Conservation (phyloP, 768 basidiomycete species). For the Myochromella boudieri region DNA sequence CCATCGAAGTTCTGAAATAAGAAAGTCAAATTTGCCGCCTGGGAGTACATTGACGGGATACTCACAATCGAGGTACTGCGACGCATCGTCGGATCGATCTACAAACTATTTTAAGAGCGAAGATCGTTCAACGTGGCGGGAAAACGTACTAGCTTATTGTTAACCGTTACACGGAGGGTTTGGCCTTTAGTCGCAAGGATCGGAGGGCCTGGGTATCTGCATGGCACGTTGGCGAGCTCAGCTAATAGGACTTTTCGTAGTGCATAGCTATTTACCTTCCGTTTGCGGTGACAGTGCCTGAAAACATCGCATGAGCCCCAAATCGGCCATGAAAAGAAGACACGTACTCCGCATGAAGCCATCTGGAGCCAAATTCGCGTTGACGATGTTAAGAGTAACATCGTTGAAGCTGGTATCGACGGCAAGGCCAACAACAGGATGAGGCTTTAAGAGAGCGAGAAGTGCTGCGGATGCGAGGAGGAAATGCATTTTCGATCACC, state of each 20-base stretch:
- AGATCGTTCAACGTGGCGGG: background rate
- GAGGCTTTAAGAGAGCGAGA: conserved; percentile 17
- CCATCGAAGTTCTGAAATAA: conserved; percentile 25
- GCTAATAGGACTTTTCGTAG: background rate
- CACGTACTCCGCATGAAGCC: conserved; percentile 32
- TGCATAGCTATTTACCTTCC: conserved; percentile 17
- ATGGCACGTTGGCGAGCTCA: background rate
- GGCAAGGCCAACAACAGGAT: conserved; percentile 7
- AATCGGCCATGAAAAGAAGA: background rate
- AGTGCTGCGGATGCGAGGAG: conserved; percentile 17
- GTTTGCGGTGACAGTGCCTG: conserved; percentile 23
- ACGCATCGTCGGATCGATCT: conserved; percentile 31
- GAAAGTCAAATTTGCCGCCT: background rate
- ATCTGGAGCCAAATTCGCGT: conserved; percentile 42
- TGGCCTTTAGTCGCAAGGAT: conserved; percentile 44
- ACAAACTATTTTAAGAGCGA: background rate
- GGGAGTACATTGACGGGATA: background rate
- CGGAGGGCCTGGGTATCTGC: conserved; percentile 44
- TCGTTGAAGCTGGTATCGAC: conserved; percentile 12
- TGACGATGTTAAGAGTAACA: conserved; percentile 35
- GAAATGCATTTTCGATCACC: conserved; percentile 20
- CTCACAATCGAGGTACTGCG: conserved; percentile 28
- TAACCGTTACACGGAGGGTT: conserved; percentile 41
- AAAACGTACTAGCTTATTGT: conserved; percentile 37
- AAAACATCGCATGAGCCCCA: background rate